A percentile compares a stretch with the other conserved stretches of the same genome.
Evolutionary conservation across 2,329 filamentous ascomycete species (phyloP).

Genomic region (Xylogone sp.): DNA sequence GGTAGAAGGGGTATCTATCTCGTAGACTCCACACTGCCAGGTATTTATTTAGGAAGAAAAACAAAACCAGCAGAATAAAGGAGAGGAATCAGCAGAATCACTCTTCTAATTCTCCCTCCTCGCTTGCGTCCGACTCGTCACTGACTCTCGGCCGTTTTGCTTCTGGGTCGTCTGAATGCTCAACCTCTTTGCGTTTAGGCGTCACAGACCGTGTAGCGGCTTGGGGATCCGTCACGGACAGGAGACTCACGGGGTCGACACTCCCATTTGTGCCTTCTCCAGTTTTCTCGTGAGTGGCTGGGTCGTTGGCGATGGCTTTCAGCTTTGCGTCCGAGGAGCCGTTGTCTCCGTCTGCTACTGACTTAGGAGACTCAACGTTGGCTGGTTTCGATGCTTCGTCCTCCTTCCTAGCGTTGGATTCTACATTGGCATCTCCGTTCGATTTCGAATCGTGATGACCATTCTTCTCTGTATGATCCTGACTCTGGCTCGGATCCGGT

Average conservation of each 20-base stretch:
- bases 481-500: not conserved
- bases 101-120: constrained; percentile 21
- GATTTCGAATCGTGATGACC: not conserved
- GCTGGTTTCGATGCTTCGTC: no score
- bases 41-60: no score
- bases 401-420: constrained; percentile 2
- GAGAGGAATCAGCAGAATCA: not conserved
- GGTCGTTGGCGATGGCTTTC: constrained; percentile 23
- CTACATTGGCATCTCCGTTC: not conserved
- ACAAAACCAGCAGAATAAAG: no score
- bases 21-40: no score
- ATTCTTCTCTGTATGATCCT: not conserved
- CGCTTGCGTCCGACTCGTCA: constrained; percentile 12
- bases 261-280: constrained; percentile 5
- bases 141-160: constrained; percentile 11
- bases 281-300: constrained; percentile 17
- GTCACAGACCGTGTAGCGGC: not conserved
- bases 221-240: not conserved
- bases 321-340: constrained; percentile 19
- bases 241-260: not conserved
- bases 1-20: no score
- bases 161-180: not conserved
- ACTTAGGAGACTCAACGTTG: not conserved
- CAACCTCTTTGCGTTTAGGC: constrained; percentile 13
- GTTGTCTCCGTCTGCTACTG: not conserved